Evolutionary conservation across 2,329 filamentous ascomycete species (phyloP), one percentile per base, ranked within the genome.

Genomic region (Alternaria angustiovoidea): DNA sequence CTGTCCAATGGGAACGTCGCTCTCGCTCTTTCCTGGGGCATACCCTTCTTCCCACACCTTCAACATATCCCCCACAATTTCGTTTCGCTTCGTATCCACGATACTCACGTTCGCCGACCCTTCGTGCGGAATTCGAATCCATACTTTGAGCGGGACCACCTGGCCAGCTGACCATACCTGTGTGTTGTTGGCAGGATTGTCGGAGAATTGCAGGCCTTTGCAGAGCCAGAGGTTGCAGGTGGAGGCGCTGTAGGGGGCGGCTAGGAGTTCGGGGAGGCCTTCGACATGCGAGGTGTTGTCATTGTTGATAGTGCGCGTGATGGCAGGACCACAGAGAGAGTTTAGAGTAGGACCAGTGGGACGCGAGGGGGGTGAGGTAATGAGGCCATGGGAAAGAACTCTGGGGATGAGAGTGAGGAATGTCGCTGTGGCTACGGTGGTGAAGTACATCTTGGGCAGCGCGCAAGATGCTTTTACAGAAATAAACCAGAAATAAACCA

Each of bases 61-160:
- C 59, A 71, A 54, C 56, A 66, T 62, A 3, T 56, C 57, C 9
- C 85, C 85, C n/a, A 89, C 77, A 58, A 86, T 75, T 20, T 70
- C 77, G 75, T 88, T 84, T 59, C 80, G 82, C 28, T 80, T 78
- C 3, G 85, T 87, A 68, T 86, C 80, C 64, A 89, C 82, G 44
- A 89, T 81, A 8, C 83, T 86, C n/a, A 89, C 84, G 71, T 89
- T 89, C 58, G 83, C 84, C 7, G 76, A 77, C 24, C 85, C 85
- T 28, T 82, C 83, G 72, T 87, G 85, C 26, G 84, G 84, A 53
- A 84, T 83, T 18, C 78, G 75, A 59, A 85, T 77, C 66, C 81
- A 76, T 59, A 84, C 79, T 65, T 84, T 80, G 36, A 73, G 74
- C 54, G 85, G 75, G 22, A 76, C 66, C 43, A 86, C 75, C 32